A percentile compares a stretch with the other conserved stretches of the same genome.
These are phyloP conservation scores for Mucor irregularis DNA, from an alignment of 371 early-diverging fungal genomes.

Conservation along the genomic window DNA sequence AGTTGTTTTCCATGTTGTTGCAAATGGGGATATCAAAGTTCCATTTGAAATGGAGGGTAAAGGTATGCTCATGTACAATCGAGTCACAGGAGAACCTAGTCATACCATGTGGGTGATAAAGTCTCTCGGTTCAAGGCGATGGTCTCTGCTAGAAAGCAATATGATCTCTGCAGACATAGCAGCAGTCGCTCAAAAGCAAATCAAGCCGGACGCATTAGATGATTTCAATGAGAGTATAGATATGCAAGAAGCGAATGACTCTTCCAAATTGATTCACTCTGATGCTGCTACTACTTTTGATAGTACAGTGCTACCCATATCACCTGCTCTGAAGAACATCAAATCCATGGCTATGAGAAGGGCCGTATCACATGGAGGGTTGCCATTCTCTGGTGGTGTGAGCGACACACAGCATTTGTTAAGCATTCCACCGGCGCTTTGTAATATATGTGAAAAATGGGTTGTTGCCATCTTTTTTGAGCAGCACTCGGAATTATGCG, in stretches of 20 bases:
- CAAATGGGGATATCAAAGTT: constrained; percentile 27
- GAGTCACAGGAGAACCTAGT: constrained; percentile 64
- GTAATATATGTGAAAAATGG: constrained; percentile 81
- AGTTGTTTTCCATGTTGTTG: constrained; percentile 65
- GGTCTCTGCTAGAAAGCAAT: constrained; percentile 15
- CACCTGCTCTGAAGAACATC: neutral
- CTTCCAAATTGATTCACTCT: neutral
- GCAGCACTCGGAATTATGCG: constrained; percentile 73
- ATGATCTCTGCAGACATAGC: neutral
- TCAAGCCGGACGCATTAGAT: no score
- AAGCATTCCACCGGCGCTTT: constrained; percentile 54
- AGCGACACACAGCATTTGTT: neutral
- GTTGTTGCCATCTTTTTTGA: constrained; percentile 77
- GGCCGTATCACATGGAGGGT: constrained; percentile 18
- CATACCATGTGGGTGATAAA: constrained; percentile 88
- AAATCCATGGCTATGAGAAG: constrained; percentile 2
- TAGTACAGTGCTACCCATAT: neutral
- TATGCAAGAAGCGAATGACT: neutral
- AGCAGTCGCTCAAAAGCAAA: neutral
- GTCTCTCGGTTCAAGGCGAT: constrained; percentile 39
- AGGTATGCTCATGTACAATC: constrained; percentile 88
- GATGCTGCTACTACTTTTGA: neutral
- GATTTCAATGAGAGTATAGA: neutral
- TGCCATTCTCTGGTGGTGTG: neutral
- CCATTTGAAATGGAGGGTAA: constrained; percentile 82